A percentile compares a stretch with the other conserved stretches of the same genome.
Conservation (phyloP, 768 basidiomycete genomes). For the Tulasnella sp. region DNA sequence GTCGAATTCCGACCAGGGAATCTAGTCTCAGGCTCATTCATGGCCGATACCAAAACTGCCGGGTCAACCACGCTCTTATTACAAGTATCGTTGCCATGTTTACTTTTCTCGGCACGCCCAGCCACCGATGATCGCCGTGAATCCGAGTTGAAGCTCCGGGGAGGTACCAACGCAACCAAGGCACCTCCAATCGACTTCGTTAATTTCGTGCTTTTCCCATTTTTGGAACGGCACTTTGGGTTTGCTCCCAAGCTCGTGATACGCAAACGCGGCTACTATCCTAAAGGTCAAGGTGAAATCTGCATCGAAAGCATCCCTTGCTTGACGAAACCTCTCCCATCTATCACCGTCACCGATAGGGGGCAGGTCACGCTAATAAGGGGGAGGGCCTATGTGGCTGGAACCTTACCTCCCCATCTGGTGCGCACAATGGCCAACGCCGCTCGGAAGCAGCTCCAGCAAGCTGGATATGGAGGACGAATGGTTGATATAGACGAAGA, state of each 20-base stretch:
- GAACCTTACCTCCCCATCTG: constrained; percentile 40
- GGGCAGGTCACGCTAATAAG: constrained; percentile 40
- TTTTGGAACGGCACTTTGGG: constrained; percentile 47
- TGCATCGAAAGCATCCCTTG: constrained; percentile 29
- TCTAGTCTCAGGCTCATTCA: constrained; percentile 34
- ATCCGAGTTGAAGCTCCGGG: constrained; percentile 38
- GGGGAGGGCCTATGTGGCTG: constrained; percentile 56
- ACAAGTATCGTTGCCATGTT: constrained; percentile 58
- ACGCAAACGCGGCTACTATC: constrained; percentile 54
- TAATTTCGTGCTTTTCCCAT: constrained; percentile 54
- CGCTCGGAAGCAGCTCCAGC: constrained; percentile 35
- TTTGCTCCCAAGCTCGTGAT: constrained; percentile 35
- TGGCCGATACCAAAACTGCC: constrained; percentile 44
- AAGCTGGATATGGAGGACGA: constrained; percentile 26
- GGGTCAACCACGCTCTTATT: constrained; percentile 61
- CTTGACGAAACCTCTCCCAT: constrained; percentile 32
- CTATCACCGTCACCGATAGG: constrained; percentile 42
- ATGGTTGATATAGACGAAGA: constrained; percentile 33
- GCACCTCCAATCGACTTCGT: constrained; percentile 73
- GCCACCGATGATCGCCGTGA: neutral
- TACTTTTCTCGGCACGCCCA: constrained; percentile 38
- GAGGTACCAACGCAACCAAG: constrained; percentile 59
- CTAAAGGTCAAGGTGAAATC: constrained; percentile 60
- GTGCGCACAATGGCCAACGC: constrained; percentile 47
- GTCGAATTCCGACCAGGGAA: constrained; percentile 47